Percentiles rank a stretch among this genome's conserved stretches.
Evolutionary conservation across 106 monocot genomes (phyloP).

Genomic region (Cymbidium sinense): DNA sequence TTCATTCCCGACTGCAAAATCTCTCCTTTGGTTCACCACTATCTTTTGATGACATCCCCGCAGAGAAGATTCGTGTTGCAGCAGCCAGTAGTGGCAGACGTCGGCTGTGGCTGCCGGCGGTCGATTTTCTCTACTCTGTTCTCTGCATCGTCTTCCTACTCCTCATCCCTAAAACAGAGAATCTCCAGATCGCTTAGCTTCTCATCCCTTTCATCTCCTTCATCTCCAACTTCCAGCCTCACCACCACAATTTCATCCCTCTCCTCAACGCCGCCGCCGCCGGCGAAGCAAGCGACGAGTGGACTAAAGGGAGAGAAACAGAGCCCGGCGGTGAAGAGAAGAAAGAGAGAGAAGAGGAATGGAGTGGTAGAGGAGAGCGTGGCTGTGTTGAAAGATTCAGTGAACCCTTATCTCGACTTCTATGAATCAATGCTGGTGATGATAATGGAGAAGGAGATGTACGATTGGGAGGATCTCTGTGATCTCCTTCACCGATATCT

Average conservation of each 20-base stretch:
- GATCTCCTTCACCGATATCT: slow-evolving; percentile 22
- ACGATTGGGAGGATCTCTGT: slow-evolving; percentile 24
- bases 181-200: not conserved
- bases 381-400: slow-evolving; percentile 31
- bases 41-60: not conserved
- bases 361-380: slow-evolving; percentile 8
- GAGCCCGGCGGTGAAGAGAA: not conserved
- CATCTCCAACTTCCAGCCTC: not conserved
- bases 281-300: not conserved
- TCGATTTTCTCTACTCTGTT: slow-evolving; percentile 23
- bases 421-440: slow-evolving; percentile 32
- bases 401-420: slow-evolving; percentile 37
- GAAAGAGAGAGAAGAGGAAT: not conserved
- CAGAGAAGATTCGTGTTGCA: not conserved
- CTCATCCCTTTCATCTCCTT: slow-evolving; percentile 6
- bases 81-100: slow-evolving; percentile 27
- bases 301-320: not conserved
- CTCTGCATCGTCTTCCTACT: not conserved
- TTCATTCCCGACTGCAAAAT: not conserved
- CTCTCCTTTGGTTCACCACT: not conserved
- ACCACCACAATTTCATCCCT: not conserved
- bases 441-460: slow-evolving; percentile 44
- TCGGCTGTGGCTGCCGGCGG: slow-evolving; percentile 32
- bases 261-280: not conserved
- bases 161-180: not conserved